Evolutionary conservation across 2,329 filamentous ascomycete species (phyloP).

Genomic region (Zasmidium citrigriseum): DNA sequence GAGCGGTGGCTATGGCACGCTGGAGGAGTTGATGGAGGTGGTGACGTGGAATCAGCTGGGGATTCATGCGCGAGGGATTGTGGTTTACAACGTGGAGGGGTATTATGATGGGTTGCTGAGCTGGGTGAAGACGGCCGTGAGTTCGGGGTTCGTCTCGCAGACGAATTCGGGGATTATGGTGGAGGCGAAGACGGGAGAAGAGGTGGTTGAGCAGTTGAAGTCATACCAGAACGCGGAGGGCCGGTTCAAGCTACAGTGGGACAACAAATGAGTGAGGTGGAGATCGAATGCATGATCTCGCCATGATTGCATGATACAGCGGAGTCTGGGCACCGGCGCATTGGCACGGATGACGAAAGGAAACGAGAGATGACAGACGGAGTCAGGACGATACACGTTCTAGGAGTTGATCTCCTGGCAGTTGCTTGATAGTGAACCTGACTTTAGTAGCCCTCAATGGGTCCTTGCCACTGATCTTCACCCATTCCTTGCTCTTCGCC

Average conservation of each 20-base stretch:
- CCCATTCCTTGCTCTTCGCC: slow-evolving; percentile 23
- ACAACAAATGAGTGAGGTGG: slow-evolving; percentile 51
- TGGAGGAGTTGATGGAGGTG: slow-evolving; percentile 93
- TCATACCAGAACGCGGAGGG: slow-evolving; percentile 76
- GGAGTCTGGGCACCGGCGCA: neutral
- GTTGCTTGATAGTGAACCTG: neutral
- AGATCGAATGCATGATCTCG: neutral
- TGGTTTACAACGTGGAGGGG: slow-evolving; percentile 82
- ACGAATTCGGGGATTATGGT: slow-evolving; percentile 75
- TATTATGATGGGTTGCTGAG: slow-evolving; percentile 87
- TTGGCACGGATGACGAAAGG: neutral
- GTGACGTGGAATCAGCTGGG: slow-evolving; percentile 93
- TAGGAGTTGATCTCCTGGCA: neutral
- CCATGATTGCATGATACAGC: neutral
- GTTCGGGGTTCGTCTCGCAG: slow-evolving; percentile 72
- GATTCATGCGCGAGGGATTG: slow-evolving; percentile 78
- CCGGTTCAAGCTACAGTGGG: slow-evolving; percentile 82
- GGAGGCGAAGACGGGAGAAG: slow-evolving; percentile 70
- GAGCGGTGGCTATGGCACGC: slow-evolving; percentile 86
- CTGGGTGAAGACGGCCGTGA: slow-evolving; percentile 77
- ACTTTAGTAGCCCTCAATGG: slow-evolving; percentile 33
- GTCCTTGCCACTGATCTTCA: slow-evolving; percentile 24
- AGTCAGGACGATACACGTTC: neutral
- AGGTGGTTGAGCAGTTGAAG: slow-evolving; percentile 69
- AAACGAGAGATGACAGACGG: neutral